Percentiles rank a stretch among this genome's conserved stretches.
Evolutionary conservation across 1,284 basidiomycete genomes (phyloP).

Genomic region (Pascua sp.): DNA sequence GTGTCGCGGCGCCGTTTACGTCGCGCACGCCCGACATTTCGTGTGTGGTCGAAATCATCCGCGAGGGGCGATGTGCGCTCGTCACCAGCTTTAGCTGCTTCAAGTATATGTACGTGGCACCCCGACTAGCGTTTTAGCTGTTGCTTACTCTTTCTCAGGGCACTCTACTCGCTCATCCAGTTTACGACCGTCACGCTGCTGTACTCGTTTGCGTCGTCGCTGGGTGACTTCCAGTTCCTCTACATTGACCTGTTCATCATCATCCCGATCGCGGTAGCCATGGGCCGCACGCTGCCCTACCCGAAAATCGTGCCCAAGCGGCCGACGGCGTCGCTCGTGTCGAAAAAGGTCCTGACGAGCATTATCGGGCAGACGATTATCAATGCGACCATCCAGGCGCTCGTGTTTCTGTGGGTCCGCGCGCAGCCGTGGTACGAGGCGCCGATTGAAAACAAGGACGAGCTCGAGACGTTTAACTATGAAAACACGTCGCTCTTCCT

Average conservation of each 20-base stretch:
- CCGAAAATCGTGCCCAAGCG: conserved; percentile 81
- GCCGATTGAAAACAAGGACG: conserved; percentile 63
- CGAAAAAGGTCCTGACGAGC: conserved; percentile 89
- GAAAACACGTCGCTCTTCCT: conserved; percentile 93
- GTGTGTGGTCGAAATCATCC: conserved; percentile 94
- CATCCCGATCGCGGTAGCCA: conserved; percentile 90
- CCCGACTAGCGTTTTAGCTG: neutral
- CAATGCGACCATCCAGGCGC: conserved; percentile 76
- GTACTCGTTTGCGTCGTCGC: conserved; percentile 92
- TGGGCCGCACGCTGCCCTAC: conserved; percentile 92
- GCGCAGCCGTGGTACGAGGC: conserved; percentile 74
- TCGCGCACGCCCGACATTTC: conserved; percentile 90
- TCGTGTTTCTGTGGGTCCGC: conserved; percentile 86
- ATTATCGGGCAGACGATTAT: conserved; percentile 91
- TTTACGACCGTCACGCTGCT: conserved; percentile 75
- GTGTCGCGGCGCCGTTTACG: conserved; percentile 98
- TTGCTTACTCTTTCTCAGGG: conserved; percentile 18
- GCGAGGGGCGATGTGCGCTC: conserved; percentile 88
- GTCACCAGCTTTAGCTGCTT: conserved; percentile 99
- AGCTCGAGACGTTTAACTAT: conserved; percentile 84
- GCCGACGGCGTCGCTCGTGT: conserved; percentile 93
- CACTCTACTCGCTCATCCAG: conserved; percentile 54
- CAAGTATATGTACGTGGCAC: conserved; percentile 82
- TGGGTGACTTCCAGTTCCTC: conserved; percentile 94
- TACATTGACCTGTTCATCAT: conserved; percentile 98